These are phyloP conservation scores for Ceratocystis huliohia DNA, from an alignment of 2,329 filamentous ascomycete species.

Conservation along the genomic window DNA sequence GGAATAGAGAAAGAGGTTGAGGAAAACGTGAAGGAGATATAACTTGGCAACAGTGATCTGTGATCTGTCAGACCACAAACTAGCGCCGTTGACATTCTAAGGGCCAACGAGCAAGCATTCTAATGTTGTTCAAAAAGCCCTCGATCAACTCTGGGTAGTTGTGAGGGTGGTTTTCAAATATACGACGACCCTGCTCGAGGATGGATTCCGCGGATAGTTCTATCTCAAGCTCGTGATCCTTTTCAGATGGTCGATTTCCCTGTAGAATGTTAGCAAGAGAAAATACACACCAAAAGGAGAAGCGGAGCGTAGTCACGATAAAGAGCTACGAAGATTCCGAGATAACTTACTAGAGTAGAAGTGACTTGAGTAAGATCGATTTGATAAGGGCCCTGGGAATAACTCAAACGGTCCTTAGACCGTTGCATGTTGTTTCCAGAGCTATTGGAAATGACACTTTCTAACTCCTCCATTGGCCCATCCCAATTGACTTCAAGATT, in stretches of 20 bases:
- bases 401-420: conserved; percentile 82
- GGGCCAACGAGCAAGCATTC: conserved; percentile 39
- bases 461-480: conserved; percentile 49
- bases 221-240: conserved; percentile 71
- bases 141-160: conserved; percentile 56
- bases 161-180: conserved; percentile 40
- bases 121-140: conserved; percentile 62
- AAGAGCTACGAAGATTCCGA: conserved; percentile 18
- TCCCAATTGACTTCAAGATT: conserved; percentile 88
- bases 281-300: neutral
- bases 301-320: neutral
- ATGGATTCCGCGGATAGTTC: conserved; percentile 55
- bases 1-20: neutral
- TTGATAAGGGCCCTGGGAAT: conserved; percentile 75
- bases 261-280: conserved; percentile 22
- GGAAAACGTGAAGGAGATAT: neutral
- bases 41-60: neutral
- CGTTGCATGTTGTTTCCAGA: conserved; percentile 33
- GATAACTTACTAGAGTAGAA: conserved; percentile 31
- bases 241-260: conserved; percentile 36
- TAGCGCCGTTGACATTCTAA: neutral
- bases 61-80: neutral
- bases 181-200: conserved; percentile 50
- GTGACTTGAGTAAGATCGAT: conserved; percentile 89
- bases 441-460: conserved; percentile 28